Evolutionary conservation across 1,139 yeast species (phyloP), one percentile per base, ranked within the genome.

Genomic region (Taphrina pruni): DNA sequence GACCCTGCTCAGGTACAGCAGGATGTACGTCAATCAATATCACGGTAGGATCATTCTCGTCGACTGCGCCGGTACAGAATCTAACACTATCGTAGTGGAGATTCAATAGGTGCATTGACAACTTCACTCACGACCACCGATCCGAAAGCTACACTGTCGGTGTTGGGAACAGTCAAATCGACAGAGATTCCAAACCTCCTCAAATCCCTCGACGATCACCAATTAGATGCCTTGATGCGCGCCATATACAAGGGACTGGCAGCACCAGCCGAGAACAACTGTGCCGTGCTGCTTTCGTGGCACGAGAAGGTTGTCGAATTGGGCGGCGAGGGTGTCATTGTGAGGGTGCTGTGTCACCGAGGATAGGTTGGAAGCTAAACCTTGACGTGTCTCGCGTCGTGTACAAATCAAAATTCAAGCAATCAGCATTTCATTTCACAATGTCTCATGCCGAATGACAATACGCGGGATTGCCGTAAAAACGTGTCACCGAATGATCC

Each of bases 231-330:
- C 6, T 85, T 95, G 76, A 82, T 93, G 70, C 94, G 94, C 78
- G 90, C 90, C 78, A 81, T 94, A 71, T 95, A 93, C 80, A 89
- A 88, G 76, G 92, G 91, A 58, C 91, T 95, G 96, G 82, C 87
- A 52, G 81, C 88, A 9, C 83, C 86, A 39, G 86, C 79, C 70
- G 91, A 95, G 5, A 91, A 92, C 73, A 90, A 89, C 74, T 97
- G 97, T 26, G 97, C 97, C 60, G 83, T 88, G 69, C 79, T 95
- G 75, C 85, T 95, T 76, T 85, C 87, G 51, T 95, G 99, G 99
- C 91, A 89, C 77, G 98, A 94, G 75, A 92, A 91, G 79, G 75
- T 73, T 39, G 67, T 64, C 14, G 67, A 64, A 26, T 20, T 55
- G 9, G 67, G 67, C 36, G 67, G 67, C 36, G 67, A 64, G 39